phyloP scores from a whole-genome alignment of 2,329 filamentous ascomycete species.

The Aspergillus ibericus region DNA sequence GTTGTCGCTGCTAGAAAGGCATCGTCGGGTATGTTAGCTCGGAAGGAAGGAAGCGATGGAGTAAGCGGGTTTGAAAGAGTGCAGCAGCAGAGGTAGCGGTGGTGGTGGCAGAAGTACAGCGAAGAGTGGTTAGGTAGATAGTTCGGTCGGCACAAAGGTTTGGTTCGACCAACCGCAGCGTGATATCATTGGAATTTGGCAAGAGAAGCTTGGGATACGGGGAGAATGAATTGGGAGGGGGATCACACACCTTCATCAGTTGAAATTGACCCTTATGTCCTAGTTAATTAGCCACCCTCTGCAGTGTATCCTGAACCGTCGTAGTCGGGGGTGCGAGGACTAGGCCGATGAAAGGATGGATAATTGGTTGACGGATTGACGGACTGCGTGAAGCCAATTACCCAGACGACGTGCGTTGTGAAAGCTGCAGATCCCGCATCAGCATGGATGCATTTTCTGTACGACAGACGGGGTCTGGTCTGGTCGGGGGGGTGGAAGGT shows the following conservation, averaged over 20 bases:
- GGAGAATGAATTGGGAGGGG: not conserved
- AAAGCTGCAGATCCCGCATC: conserved; percentile 17
- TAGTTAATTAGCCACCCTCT: not conserved
- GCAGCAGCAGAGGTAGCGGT: not conserved
- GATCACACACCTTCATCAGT: conserved; percentile 31
- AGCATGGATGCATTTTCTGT: conserved; percentile 12
- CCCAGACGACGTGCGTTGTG: conserved; percentile 12
- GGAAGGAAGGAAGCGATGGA: conserved; percentile 11
- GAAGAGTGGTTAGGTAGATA: conserved; percentile 10
- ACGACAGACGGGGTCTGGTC: conserved; percentile 11
- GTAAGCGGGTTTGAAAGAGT: conserved; percentile 10
- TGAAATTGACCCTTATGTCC: not conserved
- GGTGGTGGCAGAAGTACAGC: not conserved
- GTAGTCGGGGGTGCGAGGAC: not conserved
- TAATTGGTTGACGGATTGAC: conserved; percentile 13
- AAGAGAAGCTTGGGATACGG: conserved; percentile 1
- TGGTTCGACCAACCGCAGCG: conserved; percentile 20
- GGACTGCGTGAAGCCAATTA: conserved; percentile 7
- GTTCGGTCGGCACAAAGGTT: conserved; percentile 12
- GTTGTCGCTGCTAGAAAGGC: conserved; percentile 19
- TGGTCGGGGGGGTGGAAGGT: conserved; percentile 12
- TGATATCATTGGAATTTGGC: conserved; percentile 31
- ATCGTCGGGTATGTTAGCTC: conserved; percentile 15
- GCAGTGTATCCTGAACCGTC: not conserved
- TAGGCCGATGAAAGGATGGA: conserved; percentile 4